These are phyloP conservation scores for Colletotrichum eremochloae DNA, from an alignment of 2,329 filamentous ascomycete species.

Conservation along the genomic window DNA sequence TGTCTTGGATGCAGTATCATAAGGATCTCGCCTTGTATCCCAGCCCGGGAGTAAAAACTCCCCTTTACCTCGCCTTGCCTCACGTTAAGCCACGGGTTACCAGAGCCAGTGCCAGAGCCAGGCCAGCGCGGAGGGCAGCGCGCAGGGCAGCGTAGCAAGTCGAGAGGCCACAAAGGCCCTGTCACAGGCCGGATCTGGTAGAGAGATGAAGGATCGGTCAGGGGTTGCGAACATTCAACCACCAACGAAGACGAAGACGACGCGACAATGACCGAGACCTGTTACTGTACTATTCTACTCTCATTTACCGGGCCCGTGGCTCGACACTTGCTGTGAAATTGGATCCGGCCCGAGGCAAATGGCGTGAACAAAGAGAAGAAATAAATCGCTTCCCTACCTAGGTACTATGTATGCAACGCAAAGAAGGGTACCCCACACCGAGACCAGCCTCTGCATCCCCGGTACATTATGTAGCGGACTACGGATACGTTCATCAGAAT, in stretches of 20 bases:
- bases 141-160: slow-evolving; percentile 18
- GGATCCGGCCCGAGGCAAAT: slow-evolving; percentile 21
- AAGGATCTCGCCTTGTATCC: background rate
- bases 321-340: slow-evolving; percentile 24
- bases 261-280: background rate
- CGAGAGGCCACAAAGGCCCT: slow-evolving; percentile 19
- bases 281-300: background rate
- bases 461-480: background rate
- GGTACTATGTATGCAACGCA: background rate
- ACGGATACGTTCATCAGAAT: background rate
- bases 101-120: background rate
- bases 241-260: background rate
- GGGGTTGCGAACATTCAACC: slow-evolving; percentile 16
- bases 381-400: background rate
- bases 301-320: slow-evolving; percentile 30
- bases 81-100: background rate
- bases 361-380: slow-evolving; percentile 14
- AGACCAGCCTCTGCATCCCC: slow-evolving; percentile 1
- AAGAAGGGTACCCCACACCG: slow-evolving; percentile 10
- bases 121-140: slow-evolving; percentile 17
- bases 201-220: slow-evolving; percentile 32
- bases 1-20: background rate
- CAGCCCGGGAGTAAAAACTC: background rate
- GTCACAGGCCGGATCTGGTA: slow-evolving; percentile 32
- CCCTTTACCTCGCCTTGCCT: slow-evolving; percentile 5